Percentiles rank a stretch among this genome's conserved stretches.
Evolutionary conservation across 148 eudicot genomes (phyloP).

Genomic region (Dianthus caryophyllus): DNA sequence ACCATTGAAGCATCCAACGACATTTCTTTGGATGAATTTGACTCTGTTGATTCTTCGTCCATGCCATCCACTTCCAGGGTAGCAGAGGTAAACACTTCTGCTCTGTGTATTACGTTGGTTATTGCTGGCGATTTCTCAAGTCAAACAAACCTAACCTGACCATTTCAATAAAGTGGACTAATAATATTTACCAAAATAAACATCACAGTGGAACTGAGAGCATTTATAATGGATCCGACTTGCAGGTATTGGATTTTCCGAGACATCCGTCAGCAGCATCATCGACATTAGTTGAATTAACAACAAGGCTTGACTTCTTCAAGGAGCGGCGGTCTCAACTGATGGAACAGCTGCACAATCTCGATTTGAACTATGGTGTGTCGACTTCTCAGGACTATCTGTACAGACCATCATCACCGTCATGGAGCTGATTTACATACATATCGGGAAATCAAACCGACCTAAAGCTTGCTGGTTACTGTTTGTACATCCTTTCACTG

Average conservation of each 20-base stretch:
- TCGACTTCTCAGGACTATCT: slow-evolving; percentile 56
- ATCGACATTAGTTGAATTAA: slow-evolving; percentile 82
- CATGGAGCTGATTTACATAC: slow-evolving; percentile 60
- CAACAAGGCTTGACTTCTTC: slow-evolving; percentile 96
- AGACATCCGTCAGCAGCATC: slow-evolving; percentile 63
- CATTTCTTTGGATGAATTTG: slow-evolving; percentile 51
- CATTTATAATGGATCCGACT: not conserved
- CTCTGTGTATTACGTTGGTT: not conserved
- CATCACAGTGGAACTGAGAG: not conserved
- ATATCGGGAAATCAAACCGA: slow-evolving; percentile 1
- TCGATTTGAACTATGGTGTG: slow-evolving; percentile 67
- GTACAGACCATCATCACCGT: slow-evolving; percentile 73
- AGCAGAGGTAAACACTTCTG: slow-evolving; percentile 48
- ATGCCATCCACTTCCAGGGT: slow-evolving; percentile 58
- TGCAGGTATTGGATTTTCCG: slow-evolving; percentile 65
- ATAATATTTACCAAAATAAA: not conserved
- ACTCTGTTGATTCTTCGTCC: slow-evolving; percentile 65
- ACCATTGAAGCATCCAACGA: slow-evolving; percentile 52
- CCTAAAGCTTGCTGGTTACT: slow-evolving; percentile 18
- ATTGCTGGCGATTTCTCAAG: too few species aligned
- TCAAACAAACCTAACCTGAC: too few species aligned
- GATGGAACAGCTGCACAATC: slow-evolving; percentile 95
- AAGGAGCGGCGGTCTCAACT: slow-evolving; percentile 95
- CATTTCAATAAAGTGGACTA: too few species aligned
- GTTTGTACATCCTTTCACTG: slow-evolving; percentile 46